A percentile compares a stretch with the other conserved stretches of the same genome.
Conservation (phyloP, 2,329 filamentous ascomycete genomes). For the Xylariomycetidae sp. region DNA sequence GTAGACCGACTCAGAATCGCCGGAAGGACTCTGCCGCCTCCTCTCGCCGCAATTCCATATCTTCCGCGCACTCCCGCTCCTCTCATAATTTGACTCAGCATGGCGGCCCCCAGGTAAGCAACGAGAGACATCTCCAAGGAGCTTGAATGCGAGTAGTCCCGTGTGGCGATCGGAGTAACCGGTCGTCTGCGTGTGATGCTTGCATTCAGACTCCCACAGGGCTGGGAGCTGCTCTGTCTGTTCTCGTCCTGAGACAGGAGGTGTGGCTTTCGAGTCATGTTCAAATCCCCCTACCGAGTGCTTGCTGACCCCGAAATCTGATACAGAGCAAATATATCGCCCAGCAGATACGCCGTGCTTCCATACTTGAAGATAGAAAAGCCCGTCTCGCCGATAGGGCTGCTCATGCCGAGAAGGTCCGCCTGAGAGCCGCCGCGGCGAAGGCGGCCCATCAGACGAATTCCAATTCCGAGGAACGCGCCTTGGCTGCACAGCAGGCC, state of each 20-base stretch:
- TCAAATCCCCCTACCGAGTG: too few relatives aligned
- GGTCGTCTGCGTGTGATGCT: too few relatives aligned
- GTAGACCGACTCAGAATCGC: conserved; percentile 58
- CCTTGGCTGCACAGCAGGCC: conserved; percentile 71
- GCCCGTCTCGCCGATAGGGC: conserved; percentile 75
- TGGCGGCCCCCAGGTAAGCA: conserved; percentile 53
- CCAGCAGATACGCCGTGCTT: conserved; percentile 73
- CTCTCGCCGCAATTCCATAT: conserved; percentile 75
- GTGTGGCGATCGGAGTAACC: too few relatives aligned
- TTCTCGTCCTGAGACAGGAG: too few relatives aligned
- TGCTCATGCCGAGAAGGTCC: conserved; percentile 78
- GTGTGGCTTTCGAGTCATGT: too few relatives aligned
- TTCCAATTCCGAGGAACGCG: conserved; percentile 68
- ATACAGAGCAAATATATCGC: conserved; percentile 76
- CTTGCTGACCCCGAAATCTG: too few relatives aligned
- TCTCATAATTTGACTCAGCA: conserved; percentile 54
- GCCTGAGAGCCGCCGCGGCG: conserved; percentile 67
- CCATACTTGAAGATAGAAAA: conserved; percentile 76
- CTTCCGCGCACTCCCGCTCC: conserved; percentile 67
- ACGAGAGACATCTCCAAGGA: too few relatives aligned
- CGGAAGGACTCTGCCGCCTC: conserved; percentile 74
- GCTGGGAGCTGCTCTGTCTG: too few relatives aligned
- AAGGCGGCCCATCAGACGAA: conserved; percentile 64
- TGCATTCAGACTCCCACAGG: too few relatives aligned
- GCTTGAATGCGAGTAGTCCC: too few relatives aligned